A percentile compares a stretch with the other conserved stretches of the same genome.
Conservation (phyloP, 1,284 basidiomycete species). For the Phellinidium pouzarii region DNA sequence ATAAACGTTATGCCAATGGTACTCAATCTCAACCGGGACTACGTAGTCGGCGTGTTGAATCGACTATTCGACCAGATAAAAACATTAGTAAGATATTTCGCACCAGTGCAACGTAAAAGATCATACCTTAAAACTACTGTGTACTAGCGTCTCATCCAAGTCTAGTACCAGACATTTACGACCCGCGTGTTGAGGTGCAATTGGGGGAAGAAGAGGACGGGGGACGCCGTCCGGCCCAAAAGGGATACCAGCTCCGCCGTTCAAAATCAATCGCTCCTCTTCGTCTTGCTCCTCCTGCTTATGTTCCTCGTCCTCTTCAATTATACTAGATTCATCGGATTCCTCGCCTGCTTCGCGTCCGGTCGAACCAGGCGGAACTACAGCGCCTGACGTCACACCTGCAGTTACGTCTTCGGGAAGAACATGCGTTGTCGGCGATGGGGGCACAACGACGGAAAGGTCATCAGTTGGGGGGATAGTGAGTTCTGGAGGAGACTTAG, state of each 20-base stretch:
- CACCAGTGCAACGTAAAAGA: neutral
- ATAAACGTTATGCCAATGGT: constrained; percentile 96
- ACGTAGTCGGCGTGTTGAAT: constrained; percentile 96
- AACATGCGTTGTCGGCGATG: constrained; percentile 42
- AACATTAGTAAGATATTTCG: neutral
- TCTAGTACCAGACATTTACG: constrained; percentile 93
- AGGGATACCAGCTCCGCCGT: constrained; percentile 80
- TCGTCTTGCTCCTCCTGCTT: constrained; percentile 56
- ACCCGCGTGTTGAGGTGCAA: constrained; percentile 68
- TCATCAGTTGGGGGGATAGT: constrained; percentile 24
- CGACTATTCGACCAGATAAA: constrained; percentile 46
- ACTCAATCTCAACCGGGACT: constrained; percentile 98
- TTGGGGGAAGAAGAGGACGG: constrained; percentile 74
- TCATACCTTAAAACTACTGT: constrained; percentile 85
- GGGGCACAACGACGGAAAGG: constrained; percentile 42
- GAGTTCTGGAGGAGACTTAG: constrained; percentile 16
- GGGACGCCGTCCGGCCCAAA: constrained; percentile 82
- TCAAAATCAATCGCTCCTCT: constrained; percentile 72
- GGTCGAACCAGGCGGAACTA: constrained; percentile 63
- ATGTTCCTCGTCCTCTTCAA: constrained; percentile 44
- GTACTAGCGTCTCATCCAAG: constrained; percentile 92
- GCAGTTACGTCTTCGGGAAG: constrained; percentile 47
- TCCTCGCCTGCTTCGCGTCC: constrained; percentile 44
- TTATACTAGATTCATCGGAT: constrained; percentile 36
- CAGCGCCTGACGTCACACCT: constrained; percentile 60